Conservation (phyloP, 2,329 filamentous ascomycete species). For the Penicillium sp. region DNA sequence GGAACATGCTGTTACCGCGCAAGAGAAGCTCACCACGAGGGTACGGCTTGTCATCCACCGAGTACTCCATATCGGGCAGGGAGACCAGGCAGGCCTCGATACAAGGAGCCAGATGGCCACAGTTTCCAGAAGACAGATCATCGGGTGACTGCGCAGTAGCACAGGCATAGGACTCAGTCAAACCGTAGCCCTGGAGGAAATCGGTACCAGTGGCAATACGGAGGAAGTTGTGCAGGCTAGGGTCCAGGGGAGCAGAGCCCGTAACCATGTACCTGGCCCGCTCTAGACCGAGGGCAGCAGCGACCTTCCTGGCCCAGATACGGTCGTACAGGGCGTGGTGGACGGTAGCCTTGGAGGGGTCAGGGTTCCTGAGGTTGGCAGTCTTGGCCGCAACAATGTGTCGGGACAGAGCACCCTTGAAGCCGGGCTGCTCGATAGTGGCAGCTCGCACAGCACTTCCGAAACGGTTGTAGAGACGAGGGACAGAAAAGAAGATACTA, state of each 20-base stretch:
- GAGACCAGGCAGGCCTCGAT: conserved; percentile 77
- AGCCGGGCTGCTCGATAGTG: conserved; percentile 71
- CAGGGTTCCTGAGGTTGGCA: conserved; percentile 66
- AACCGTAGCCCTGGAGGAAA: conserved; percentile 82
- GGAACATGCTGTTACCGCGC: conserved; percentile 74
- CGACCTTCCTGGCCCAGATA: conserved; percentile 87
- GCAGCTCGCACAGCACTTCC: conserved; percentile 73
- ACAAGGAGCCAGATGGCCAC: conserved; percentile 65
- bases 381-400: conserved; percentile 76
- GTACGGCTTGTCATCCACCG: conserved; percentile 77
- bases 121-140: conserved; percentile 75
- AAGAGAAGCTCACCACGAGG: conserved; percentile 87
- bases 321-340: conserved; percentile 52
- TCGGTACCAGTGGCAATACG: conserved; percentile 74
- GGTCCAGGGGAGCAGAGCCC: conserved; percentile 86
- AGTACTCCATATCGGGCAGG: conserved; percentile 91
- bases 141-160: conserved; percentile 63
- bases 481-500: conserved; percentile 80
- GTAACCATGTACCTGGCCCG: conserved; percentile 69
- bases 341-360: conserved; percentile 65
- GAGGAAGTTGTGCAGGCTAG: conserved; percentile 80
- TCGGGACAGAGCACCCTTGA: conserved; percentile 75
- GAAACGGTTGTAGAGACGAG: conserved; percentile 86
- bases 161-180: conserved; percentile 88
- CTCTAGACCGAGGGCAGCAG: conserved; percentile 75